phyloP scores from a whole-genome alignment of 2,329 filamentous ascomycete genomes.

The Calonectria pauciramosa region DNA sequence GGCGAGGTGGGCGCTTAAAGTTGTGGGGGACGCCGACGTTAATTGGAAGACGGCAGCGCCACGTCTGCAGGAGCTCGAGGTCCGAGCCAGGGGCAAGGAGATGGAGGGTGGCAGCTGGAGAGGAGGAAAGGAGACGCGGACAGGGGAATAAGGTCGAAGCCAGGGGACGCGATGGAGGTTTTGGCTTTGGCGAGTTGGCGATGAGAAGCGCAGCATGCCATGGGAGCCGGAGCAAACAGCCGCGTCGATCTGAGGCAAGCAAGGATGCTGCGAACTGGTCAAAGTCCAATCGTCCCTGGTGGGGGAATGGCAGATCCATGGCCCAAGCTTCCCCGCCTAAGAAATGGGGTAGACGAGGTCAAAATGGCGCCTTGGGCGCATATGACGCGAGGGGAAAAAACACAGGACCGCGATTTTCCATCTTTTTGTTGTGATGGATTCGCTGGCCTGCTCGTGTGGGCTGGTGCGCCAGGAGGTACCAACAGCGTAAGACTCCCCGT shows the following conservation, averaged over 20 bases:
- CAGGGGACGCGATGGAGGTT: neutral
- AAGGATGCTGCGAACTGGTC: slow-evolving; percentile 1
- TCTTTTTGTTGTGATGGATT: neutral
- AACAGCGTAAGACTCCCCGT: neutral
- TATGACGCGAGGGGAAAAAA: neutral
- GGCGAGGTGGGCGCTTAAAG: slow-evolving; percentile 44
- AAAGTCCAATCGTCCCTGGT: neutral
- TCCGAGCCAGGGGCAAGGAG: slow-evolving; percentile 20
- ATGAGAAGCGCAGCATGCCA: neutral
- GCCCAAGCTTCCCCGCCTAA: slow-evolving; percentile 23
- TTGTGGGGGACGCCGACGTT: slow-evolving; percentile 36
- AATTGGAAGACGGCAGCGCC: slow-evolving; percentile 42
- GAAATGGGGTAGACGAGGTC: neutral
- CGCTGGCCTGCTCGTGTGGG: neutral
- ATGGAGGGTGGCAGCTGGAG: slow-evolving; percentile 22
- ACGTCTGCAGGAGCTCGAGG: slow-evolving; percentile 35
- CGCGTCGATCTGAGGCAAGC: neutral
- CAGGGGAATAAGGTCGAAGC: neutral
- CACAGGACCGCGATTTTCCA: neutral
- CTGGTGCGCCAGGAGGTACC: neutral
- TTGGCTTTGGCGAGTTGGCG: neutral
- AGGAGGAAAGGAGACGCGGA: neutral
- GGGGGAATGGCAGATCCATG: slow-evolving; percentile 11
- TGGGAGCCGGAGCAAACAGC: neutral
- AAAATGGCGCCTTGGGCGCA: slow-evolving; percentile 10